Conservation (phyloP, 495 filamentous ascomycete species). For the Penicillium antarcticum region DNA sequence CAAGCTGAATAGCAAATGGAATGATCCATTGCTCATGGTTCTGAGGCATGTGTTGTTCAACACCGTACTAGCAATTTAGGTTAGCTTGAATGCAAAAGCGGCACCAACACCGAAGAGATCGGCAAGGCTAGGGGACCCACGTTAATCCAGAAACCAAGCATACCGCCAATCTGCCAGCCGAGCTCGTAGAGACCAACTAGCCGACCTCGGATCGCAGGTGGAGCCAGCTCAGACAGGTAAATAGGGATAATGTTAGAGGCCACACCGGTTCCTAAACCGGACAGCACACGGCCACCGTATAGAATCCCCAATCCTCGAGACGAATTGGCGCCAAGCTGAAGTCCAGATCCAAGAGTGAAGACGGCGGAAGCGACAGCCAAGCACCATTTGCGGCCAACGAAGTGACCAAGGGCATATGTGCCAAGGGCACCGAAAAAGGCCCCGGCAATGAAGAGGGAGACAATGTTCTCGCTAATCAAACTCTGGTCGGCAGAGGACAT, state of each 20-base stretch:
- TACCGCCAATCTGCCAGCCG: constrained; percentile 68
- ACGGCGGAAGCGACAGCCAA: constrained; percentile 50
- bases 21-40: constrained; percentile 52
- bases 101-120: neutral
- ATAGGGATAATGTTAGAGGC: constrained; percentile 73
- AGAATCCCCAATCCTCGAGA: constrained; percentile 58
- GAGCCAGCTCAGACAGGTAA: constrained; percentile 76
- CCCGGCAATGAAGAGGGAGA: constrained; percentile 66
- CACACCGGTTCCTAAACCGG: constrained; percentile 72
- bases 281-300: constrained; percentile 66
- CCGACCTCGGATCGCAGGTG: constrained; percentile 73
- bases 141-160: constrained; percentile 75
- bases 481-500: constrained; percentile 35
- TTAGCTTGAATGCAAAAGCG: constrained; percentile 11
- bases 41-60: constrained; percentile 27
- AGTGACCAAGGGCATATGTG: constrained; percentile 56
- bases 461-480: constrained; percentile 62
- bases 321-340: constrained; percentile 59
- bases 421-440: constrained; percentile 66
- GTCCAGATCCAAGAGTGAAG: constrained; percentile 62
- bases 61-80: constrained; percentile 29
- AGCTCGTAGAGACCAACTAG: constrained; percentile 74
- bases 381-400: constrained; percentile 53
- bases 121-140: constrained; percentile 21
- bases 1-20: constrained; percentile 53